These are phyloP conservation scores for Mycena galopus DNA, from an alignment of 768 basidiomycete genomes.

Conservation along the genomic window DNA sequence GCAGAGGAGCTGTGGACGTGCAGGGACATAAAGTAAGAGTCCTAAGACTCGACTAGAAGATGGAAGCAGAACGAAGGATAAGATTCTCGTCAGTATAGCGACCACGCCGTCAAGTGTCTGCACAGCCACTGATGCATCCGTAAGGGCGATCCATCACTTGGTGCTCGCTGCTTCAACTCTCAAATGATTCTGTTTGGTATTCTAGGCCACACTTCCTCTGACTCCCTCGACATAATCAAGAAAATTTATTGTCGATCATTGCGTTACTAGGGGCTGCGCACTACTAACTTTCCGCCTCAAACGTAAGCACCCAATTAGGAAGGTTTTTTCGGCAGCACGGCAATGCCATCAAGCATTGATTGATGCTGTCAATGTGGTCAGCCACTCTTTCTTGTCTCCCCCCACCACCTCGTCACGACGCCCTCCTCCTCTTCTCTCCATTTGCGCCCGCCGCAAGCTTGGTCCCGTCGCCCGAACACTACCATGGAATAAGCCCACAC, in stretches of 20 bases:
- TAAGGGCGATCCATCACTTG: neutral
- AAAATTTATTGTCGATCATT: neutral
- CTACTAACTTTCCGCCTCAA: too few relatives aligned
- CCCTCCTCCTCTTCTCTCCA: too few relatives aligned
- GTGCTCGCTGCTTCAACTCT: neutral
- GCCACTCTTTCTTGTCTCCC: too few relatives aligned
- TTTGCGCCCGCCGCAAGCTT: too few relatives aligned
- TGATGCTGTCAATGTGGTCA: too few relatives aligned
- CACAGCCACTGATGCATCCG: neutral
- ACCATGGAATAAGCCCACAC: too few relatives aligned
- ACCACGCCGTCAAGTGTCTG: neutral
- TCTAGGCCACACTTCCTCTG: neutral
- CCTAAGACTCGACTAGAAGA: neutral
- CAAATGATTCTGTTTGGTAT: neutral
- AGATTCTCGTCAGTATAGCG: neutral
- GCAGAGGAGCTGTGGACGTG: slow-evolving; percentile 32
- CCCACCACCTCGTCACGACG: too few relatives aligned
- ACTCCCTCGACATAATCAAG: neutral
- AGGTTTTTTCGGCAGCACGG: too few relatives aligned
- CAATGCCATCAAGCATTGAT: too few relatives aligned
- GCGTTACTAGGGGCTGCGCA: too few relatives aligned
- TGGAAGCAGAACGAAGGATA: neutral
- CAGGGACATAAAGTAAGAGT: slow-evolving; percentile 20
- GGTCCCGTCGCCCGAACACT: too few relatives aligned
- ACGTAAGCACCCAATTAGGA: too few relatives aligned